Evolutionary conservation across 768 basidiomycete genomes (phyloP).

Genomic region (Psilocybe cyanescens): DNA sequence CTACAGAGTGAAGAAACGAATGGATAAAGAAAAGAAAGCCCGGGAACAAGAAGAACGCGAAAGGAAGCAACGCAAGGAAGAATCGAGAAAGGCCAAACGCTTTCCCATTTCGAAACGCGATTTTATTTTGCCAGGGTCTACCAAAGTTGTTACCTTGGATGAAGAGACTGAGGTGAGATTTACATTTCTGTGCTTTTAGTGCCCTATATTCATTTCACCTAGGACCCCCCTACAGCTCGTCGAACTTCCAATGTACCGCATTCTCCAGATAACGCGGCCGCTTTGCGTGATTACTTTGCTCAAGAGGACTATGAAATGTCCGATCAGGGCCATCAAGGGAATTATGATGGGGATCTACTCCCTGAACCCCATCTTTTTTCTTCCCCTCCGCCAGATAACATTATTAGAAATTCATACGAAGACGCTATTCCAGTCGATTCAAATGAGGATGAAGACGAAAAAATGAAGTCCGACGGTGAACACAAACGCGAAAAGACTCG

Average conservation of each 20-base stretch:
- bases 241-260: not conserved
- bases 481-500: not conserved
- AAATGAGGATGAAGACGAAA: not conserved
- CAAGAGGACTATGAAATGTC: conserved; percentile 14
- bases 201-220: not conserved
- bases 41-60: conserved; percentile 19
- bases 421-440: not conserved
- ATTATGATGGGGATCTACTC: not conserved
- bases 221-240: not conserved
- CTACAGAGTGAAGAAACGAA: conserved; percentile 29
- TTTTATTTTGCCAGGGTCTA: not conserved
- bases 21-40: conserved; percentile 20
- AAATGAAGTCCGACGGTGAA: not conserved
- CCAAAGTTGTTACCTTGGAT: not conserved
- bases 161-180: not conserved
- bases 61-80: conserved; percentile 17
- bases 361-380: not conserved
- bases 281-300: conserved; percentile 14
- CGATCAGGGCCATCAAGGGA: not conserved
- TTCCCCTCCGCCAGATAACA: not conserved
- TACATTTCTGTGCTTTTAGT: not conserved
- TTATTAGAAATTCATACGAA: not conserved
- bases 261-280: not conserved
- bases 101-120: conserved; percentile 20
- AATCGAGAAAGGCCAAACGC: conserved; percentile 19